A percentile compares a stretch with the other conserved stretches of the same genome.
Conservation (phyloP, 208 protist species). For the Crithidia mellificae region DNA sequence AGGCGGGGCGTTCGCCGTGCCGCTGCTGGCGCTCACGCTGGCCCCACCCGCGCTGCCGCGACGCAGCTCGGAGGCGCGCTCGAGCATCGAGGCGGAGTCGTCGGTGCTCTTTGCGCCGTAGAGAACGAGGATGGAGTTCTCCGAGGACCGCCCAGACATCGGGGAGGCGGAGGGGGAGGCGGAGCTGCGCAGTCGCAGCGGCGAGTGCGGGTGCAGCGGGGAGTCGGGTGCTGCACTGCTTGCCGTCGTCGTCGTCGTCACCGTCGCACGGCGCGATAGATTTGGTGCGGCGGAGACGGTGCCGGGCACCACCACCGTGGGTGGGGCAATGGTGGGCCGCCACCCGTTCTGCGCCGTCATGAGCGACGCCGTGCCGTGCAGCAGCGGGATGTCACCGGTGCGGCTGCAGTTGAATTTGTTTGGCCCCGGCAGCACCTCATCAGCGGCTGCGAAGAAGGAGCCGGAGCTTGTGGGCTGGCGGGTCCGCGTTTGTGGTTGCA, state of each 20-base stretch:
- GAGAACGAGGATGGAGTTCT: constrained; percentile 1
- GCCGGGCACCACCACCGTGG: no score
- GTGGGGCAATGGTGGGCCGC: background rate
- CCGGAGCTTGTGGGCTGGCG: constrained; percentile 1
- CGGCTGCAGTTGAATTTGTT: constrained; percentile 3
- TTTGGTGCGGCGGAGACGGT: background rate
- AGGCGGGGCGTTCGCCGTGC: background rate
- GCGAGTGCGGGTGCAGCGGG: background rate
- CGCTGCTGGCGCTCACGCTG: background rate
- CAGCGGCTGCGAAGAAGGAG: constrained; percentile 16
- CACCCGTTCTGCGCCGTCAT: background rate
- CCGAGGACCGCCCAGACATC: background rate
- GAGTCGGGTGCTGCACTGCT: no score
- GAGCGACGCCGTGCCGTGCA: background rate
- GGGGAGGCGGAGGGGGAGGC: background rate
- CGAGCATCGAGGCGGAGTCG: background rate
- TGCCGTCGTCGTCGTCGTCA: no score
- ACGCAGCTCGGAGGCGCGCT: background rate
- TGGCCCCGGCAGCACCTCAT: background rate
- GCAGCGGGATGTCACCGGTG: background rate
- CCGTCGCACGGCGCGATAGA: background rate
- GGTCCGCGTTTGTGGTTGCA: background rate
- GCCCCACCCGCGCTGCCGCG: background rate
- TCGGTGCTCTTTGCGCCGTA: background rate
- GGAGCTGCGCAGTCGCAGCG: background rate